Base-by-base conservation (phyloP, 306 rosid species). In the Lathyrus oleraceus region DNA sequence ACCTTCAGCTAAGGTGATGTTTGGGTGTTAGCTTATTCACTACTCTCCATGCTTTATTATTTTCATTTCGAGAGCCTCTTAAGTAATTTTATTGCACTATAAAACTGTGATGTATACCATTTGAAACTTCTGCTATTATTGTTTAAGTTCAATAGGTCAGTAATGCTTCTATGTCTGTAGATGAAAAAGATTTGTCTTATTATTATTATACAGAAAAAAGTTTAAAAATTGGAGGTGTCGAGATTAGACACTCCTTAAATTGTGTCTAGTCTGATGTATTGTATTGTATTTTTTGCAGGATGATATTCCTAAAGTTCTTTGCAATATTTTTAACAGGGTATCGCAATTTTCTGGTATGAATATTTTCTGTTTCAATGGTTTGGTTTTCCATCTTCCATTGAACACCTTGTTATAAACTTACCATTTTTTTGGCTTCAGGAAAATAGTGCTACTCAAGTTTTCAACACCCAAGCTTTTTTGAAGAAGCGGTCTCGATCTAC, bases 261-360 rank as follows among this genome's bases (percentile, higher is more conserved):
- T 59, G 68, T 51, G 40, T 69, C 30, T 61, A 49, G 45, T 81
- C 56, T 84, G 76, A 76, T 53, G 40, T 70, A 7, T 70, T 69
- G 48, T 42, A 61, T 57, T 56, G 14, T 40, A 63, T 74, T 35
- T 69, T 69, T 68, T 83, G 91, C 96, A 94, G 99, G 89, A 77
- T 94, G 81, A 87, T 89, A 77, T 94, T 94, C 87, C 82, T 94
- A 32, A 88, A 86, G 88, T 94, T 94, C 85, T 91, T 94, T 78
- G 99, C 97, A 70, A 87, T 90, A 40, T 83, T 94, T 81, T 69
- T 94, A 83, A 94, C 97, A 72, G 99, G 99, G 68, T 94, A 94
- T 69, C 99, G 92, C 82, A 94, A 94, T 82, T 94, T 91, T 84
- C 79, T 91, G 38, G 99, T 94, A 94, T 73, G 96, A 45, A 61